Base-by-base conservation (phyloP, 2,329 filamentous ascomycete genomes). In the Clarireedia paspali region DNA sequence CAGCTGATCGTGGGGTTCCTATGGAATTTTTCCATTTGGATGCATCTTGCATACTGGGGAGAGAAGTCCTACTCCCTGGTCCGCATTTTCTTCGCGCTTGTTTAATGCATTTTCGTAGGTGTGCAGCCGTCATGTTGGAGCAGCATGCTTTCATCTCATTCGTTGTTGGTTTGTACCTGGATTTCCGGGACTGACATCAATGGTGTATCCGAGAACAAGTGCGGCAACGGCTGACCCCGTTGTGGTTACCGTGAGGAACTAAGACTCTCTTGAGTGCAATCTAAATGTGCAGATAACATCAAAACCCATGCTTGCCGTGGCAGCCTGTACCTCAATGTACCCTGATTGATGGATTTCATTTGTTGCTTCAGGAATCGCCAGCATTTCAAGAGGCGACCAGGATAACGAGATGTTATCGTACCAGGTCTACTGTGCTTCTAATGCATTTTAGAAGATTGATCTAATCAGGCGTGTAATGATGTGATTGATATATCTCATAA, bases 41-140 rank as follows among this genome's bases (percentile, higher is more conserved):
- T 42, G 47, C 17, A 55, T 44, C 20, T 40, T 44, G 17, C 36
- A 42, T 55, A 15, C n/a, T 40, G 39, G 38, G 38, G 38, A 26
- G 38, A 26, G 26, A 27, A 20, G 46, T 27, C 36, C 53, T 24
- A 10, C 27, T 44, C 36, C 36, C 15, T 50, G 14, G n/a, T n/a
- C 14, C 50, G 27, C 53, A 42, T 55, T 50, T 20, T 44, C 53
- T 55, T 55, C 27, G 38, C 53, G 26, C 47, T 34, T 55, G 52
- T 42, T 26, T 50, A 20, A 15, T 55, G 46, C 27, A 50, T 55
- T 55, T 36, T 50, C 38, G 53, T 55, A 24, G 39, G 15, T 52
- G 42, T 20, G 17, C 36, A 23, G 39, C 23, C 47, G 34, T 10
- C 17, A 36, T 23, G 14, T 42, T 42, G 39, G 36, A 26, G 46